phyloP scores from a whole-genome alignment of 73 alveolate genomes.

The Tetrahymena malaccensis region DNA sequence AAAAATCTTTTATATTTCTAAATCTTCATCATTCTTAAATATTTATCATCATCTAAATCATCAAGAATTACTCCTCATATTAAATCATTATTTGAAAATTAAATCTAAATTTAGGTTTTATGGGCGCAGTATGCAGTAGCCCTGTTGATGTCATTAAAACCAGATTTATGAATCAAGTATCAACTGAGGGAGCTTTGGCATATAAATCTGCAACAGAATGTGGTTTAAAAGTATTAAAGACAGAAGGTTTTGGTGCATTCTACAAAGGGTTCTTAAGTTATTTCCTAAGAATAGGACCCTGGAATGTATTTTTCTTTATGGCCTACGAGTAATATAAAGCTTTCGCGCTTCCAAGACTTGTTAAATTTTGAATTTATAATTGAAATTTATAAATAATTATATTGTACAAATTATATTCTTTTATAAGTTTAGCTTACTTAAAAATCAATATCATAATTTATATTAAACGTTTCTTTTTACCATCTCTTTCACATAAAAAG shows the following conservation, averaged over 20 bases:
- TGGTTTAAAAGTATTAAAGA: conserved; percentile 12
- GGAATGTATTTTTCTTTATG: conserved; percentile 31
- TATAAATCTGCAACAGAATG: conserved; percentile 31
- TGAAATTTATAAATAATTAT: neutral
- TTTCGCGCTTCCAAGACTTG: neutral
- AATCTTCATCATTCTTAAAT: neutral
- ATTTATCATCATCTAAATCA: neutral
- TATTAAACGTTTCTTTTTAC: too few species aligned
- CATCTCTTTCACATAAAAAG: neutral
- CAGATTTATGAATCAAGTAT: conserved; percentile 13
- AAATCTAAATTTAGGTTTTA: conserved; percentile 4
- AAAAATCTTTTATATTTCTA: neutral
- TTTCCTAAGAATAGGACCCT: conserved; percentile 38
- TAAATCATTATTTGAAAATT: neutral
- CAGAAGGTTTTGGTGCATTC: conserved; percentile 42
- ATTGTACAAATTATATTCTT: neutral
- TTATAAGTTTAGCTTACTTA: neutral
- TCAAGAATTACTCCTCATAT: neutral
- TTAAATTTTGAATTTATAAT: neutral
- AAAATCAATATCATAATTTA: neutral
- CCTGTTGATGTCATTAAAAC: conserved; percentile 45
- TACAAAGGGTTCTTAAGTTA: conserved; percentile 40
- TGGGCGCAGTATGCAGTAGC: conserved; percentile 35
- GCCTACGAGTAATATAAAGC: conserved; percentile 26
- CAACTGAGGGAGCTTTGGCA: conserved; percentile 10